Percentiles rank a stretch among this genome's conserved stretches.
Conservation (phyloP, 1,284 basidiomycete genomes). For the Ustilago esculenta region DNA sequence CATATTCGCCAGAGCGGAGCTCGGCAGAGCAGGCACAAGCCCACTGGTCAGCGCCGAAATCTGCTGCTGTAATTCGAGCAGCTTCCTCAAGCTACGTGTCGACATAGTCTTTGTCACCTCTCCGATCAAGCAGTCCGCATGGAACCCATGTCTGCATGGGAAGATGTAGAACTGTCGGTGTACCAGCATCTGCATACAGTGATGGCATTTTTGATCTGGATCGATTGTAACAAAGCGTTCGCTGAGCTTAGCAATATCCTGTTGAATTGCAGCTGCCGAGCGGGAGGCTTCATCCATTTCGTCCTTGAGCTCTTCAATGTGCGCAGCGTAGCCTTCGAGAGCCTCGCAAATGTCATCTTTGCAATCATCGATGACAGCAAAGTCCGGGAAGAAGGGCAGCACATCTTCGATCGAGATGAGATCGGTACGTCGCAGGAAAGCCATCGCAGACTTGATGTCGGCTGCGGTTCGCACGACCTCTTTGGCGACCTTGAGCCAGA, state of each 20-base stretch:
- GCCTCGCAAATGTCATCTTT: slow-evolving; percentile 98
- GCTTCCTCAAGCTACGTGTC: slow-evolving; percentile 54
- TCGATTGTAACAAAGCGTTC: slow-evolving; percentile 95
- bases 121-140: slow-evolving; percentile 66
- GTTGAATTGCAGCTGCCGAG: slow-evolving; percentile 91
- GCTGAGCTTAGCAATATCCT: slow-evolving; percentile 84
- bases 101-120: slow-evolving; percentile 61
- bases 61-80: slow-evolving; percentile 60
- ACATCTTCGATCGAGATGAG: slow-evolving; percentile 98
- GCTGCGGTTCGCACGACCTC: slow-evolving; percentile 97
- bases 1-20: slow-evolving; percentile 25
- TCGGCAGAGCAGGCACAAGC: slow-evolving; percentile 38
- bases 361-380: slow-evolving; percentile 99
- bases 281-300: slow-evolving; percentile 97
- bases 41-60: slow-evolving; percentile 40
- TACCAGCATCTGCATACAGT: slow-evolving; percentile 79
- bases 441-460: slow-evolving; percentile 98
- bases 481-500: slow-evolving; percentile 97
- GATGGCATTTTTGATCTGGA: slow-evolving; percentile 83
- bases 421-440: slow-evolving; percentile 90
- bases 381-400: slow-evolving; percentile 98
- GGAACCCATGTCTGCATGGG: slow-evolving; percentile 88
- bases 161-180: slow-evolving; percentile 97
- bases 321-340: slow-evolving; percentile 89
- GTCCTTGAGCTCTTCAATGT: slow-evolving; percentile 87